Conservation (phyloP, 176 grass and related monocot genomes). For the Musa acuminata region DNA sequence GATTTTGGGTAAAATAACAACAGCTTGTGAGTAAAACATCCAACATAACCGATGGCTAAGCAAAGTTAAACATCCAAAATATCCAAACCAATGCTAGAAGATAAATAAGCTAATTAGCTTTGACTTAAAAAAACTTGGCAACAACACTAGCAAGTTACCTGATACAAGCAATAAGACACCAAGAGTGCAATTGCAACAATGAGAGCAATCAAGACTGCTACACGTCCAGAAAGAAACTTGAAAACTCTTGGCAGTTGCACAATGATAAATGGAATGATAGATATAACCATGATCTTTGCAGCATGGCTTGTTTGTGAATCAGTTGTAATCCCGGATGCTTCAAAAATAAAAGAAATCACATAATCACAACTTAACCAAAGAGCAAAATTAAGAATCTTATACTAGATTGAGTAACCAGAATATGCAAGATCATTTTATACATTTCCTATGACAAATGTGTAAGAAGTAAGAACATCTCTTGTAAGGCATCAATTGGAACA, state of each 20-base stretch:
- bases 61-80: no score
- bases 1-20: no score
- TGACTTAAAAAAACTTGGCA: background rate
- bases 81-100: no score
- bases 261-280: constrained; percentile 73
- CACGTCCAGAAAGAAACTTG: constrained; percentile 35
- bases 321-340: constrained; percentile 68
- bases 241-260: constrained; percentile 77
- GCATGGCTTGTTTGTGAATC: constrained; percentile 85
- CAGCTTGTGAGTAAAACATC: no score
- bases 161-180: constrained; percentile 71
- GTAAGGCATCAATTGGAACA: no score
- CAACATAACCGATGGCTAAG: no score
- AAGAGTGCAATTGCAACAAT: constrained; percentile 52
- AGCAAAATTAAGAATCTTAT: no score
- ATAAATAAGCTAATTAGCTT: no score
- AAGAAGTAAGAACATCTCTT: no score
- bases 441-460: no score
- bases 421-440: no score
- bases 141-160: constrained; percentile 36
- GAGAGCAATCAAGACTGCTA: constrained; percentile 59
- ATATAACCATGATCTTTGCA: constrained; percentile 81
- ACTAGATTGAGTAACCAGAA: no score
- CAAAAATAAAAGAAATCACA: background rate
- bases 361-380: background rate